phyloP scores from a whole-genome alignment of 2,329 filamentous ascomycete genomes.

The Penicillium sp. region DNA sequence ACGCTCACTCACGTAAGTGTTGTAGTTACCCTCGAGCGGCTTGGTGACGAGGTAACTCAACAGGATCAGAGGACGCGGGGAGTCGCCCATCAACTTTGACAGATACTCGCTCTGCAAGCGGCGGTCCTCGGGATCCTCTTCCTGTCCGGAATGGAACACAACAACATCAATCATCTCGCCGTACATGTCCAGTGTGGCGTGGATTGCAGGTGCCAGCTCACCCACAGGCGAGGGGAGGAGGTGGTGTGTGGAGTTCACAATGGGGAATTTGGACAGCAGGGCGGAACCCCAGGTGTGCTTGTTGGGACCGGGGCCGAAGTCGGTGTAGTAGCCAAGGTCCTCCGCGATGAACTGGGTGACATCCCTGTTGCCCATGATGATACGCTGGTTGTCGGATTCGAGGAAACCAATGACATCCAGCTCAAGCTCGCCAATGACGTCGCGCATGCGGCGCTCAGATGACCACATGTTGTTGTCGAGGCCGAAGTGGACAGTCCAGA shows the following conservation, averaged over 20 bases:
- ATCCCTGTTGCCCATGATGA: slow-evolving; percentile 99
- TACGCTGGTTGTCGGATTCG: slow-evolving; percentile 85
- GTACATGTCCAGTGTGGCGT: slow-evolving; percentile 91
- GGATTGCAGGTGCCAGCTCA: slow-evolving; percentile 88
- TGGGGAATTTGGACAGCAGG: slow-evolving; percentile 91
- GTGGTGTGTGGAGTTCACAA: slow-evolving; percentile 92
- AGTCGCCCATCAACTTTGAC: slow-evolving; percentile 75
- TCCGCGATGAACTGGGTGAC: slow-evolving; percentile 90
- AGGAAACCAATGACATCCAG: slow-evolving; percentile 93
- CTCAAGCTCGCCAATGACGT: slow-evolving; percentile 86
- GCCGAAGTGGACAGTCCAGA: slow-evolving; percentile 98
- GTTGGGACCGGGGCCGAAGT: slow-evolving; percentile 93
- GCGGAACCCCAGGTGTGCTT: slow-evolving; percentile 97
- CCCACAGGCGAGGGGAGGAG: slow-evolving; percentile 86
- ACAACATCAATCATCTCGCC: slow-evolving; percentile 84
- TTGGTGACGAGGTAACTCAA: slow-evolving; percentile 88
- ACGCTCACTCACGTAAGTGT: slow-evolving; percentile 72
- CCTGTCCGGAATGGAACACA: slow-evolving; percentile 96
- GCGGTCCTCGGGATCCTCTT: slow-evolving; percentile 88
- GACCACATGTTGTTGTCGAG: slow-evolving; percentile 99
- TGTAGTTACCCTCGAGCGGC: slow-evolving; percentile 87
- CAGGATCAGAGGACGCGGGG: slow-evolving; percentile 69
- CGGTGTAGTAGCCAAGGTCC: slow-evolving; percentile 96
- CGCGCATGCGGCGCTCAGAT: slow-evolving; percentile 84
- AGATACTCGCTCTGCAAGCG: slow-evolving; percentile 80